These are phyloP conservation scores for Teunomyces aglyptinius DNA, from an alignment of 805 yeast genomes.

Conservation along the genomic window DNA sequence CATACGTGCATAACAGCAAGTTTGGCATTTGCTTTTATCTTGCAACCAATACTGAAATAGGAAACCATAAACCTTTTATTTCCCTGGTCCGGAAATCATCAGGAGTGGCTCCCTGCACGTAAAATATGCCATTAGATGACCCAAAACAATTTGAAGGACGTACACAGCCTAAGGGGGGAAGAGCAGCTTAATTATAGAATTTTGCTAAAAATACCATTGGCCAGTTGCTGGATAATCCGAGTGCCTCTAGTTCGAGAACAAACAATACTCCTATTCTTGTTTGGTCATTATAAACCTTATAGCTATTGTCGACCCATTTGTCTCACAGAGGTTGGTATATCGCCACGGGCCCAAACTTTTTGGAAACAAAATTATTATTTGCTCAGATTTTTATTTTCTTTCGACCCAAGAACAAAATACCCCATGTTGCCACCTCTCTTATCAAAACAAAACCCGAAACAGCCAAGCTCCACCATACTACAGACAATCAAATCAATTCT, in stretches of 20 bases:
- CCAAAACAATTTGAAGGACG: neutral
- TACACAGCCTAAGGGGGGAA: neutral
- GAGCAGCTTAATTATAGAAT: neutral
- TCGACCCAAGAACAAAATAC: neutral
- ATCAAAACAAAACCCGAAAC: neutral
- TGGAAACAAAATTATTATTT: neutral
- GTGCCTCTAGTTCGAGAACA: neutral
- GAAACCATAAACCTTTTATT: neutral
- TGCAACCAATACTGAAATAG: neutral
- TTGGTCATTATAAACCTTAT: neutral
- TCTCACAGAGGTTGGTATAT: neutral
- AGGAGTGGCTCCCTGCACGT: neutral
- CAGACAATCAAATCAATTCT: neutral
- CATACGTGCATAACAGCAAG: neutral
- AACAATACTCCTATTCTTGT: neutral
- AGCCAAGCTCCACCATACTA: neutral
- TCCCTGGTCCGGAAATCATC: neutral
- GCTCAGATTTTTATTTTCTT: neutral
- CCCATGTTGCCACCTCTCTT: slow-evolving; percentile 6
- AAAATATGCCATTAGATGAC: neutral
- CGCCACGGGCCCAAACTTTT: slow-evolving; percentile 5
- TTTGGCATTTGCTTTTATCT: neutral
- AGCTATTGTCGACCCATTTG: neutral
- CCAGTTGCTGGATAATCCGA: neutral
- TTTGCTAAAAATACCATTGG: neutral